Evolutionary conservation across 1,284 basidiomycete species (phyloP).

Genomic region (Marasmius sp.): DNA sequence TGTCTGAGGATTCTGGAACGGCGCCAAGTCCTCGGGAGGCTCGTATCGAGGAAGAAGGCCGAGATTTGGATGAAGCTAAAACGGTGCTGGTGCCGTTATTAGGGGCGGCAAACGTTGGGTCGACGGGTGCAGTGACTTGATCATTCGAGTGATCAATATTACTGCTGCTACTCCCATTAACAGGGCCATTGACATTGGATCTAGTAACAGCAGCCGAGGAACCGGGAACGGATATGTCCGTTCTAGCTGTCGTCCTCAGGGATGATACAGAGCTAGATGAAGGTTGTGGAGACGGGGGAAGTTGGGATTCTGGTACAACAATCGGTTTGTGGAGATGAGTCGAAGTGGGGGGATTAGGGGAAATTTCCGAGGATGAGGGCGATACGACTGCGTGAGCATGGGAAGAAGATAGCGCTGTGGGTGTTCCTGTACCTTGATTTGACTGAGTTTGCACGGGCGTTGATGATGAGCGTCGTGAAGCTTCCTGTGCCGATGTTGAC

Average conservation of each 20-base stretch:
- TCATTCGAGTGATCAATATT: not conserved
- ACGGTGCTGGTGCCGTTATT: not conserved
- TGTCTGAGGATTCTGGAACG: not conserved
- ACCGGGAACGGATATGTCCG: not conserved
- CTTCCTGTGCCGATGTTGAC: not conserved
- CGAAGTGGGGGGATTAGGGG: not conserved
- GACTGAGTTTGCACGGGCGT: not conserved
- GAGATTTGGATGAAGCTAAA: not conserved
- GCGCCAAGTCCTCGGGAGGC: not conserved
- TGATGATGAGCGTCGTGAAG: not conserved
- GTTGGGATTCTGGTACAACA: not conserved
- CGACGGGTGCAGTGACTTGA: not conserved
- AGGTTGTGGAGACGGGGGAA: not conserved
- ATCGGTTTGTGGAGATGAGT: not conserved
- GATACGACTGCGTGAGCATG: not conserved
- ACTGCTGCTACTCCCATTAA: not conserved
- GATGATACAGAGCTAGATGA: not conserved
- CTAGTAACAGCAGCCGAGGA: not conserved
- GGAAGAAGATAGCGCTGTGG: not conserved
- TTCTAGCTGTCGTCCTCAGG: not conserved
- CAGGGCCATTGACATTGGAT: not conserved
- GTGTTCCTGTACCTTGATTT: conserved; percentile 3
- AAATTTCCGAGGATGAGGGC: not conserved
- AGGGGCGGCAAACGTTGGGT: not conserved
- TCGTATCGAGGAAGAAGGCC: not conserved